Percentiles rank a stretch among this genome's conserved stretches.
Evolutionary conservation across 345 rosid species (phyloP).

Genomic region (Clausena lansium): DNA sequence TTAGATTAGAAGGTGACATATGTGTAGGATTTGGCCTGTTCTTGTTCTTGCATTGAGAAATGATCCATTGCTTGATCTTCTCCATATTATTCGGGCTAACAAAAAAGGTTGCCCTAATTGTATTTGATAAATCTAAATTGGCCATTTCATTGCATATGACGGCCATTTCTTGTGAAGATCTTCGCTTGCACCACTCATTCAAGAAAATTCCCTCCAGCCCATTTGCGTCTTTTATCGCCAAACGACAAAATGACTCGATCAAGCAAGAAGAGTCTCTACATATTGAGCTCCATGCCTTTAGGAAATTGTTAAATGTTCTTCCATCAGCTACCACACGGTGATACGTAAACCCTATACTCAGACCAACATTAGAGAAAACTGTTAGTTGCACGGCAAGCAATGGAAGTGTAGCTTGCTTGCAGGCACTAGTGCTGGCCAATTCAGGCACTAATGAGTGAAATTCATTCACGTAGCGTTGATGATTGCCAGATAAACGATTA

Average conservation of each 20-base stretch:
- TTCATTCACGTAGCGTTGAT: slow-evolving; percentile 12
- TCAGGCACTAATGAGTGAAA: slow-evolving; percentile 30
- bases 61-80: too few species aligned
- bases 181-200: too few species aligned
- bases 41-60: slow-evolving; percentile 6
- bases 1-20: slow-evolving; percentile 34
- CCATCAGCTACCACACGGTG: slow-evolving; percentile 48
- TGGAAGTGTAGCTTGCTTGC: slow-evolving; percentile 1
- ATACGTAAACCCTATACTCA: slow-evolving; percentile 43
- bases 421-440: background rate
- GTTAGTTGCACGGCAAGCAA: slow-evolving; percentile 41
- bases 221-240: too few species aligned
- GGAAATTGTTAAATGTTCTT: slow-evolving; percentile 37
- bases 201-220: too few species aligned
- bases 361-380: slow-evolving; percentile 29
- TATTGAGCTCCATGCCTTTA: slow-evolving; percentile 31
- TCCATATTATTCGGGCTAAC: too few species aligned
- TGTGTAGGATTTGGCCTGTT: slow-evolving; percentile 15
- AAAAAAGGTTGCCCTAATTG: too few species aligned
- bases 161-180: too few species aligned
- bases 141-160: too few species aligned
- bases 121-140: too few species aligned
- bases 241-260: too few species aligned
- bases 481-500: slow-evolving; percentile 16
- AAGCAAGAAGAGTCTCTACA: too few species aligned